Evolutionary conservation across 495 filamentous ascomycete genomes (phyloP).

Genomic region (Xylaria grammica): DNA sequence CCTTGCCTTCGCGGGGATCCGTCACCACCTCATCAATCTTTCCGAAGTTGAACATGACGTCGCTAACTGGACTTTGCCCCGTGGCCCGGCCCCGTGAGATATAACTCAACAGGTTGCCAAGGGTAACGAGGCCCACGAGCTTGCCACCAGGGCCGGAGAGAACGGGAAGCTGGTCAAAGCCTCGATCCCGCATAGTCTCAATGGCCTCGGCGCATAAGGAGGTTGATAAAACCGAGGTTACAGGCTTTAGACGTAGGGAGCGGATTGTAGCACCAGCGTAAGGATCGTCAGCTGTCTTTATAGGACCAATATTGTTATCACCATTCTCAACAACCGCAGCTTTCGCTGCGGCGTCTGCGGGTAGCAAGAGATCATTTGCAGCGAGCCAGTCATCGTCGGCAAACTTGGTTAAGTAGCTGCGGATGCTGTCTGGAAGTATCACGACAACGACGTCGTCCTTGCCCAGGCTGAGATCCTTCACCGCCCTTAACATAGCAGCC

Average conservation of each 20-base stretch:
- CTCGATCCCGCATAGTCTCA: constrained; percentile 95
- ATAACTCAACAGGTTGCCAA: constrained; percentile 91
- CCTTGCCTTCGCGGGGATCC: constrained; percentile 68
- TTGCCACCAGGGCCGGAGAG: constrained; percentile 68
- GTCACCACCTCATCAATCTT: constrained; percentile 87
- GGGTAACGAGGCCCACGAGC: constrained; percentile 88
- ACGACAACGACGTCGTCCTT: constrained; percentile 88
- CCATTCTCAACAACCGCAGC: constrained; percentile 53
- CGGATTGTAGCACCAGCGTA: constrained; percentile 77
- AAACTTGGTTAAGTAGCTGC: constrained; percentile 98
- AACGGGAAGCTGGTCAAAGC: constrained; percentile 95
- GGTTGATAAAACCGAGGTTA: constrained; percentile 76
- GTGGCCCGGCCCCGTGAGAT: constrained; percentile 81
- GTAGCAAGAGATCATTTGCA: constrained; percentile 84
- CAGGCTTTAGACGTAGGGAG: constrained; percentile 84
- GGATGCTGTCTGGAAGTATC: constrained; percentile 90
- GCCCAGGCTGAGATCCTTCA: constrained; percentile 72
- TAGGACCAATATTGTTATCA: constrained; percentile 32
- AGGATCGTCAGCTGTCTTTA: constrained; percentile 57
- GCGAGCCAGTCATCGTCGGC: constrained; percentile 98
- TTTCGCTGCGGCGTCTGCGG: constrained; percentile 35
- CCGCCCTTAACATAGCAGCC: constrained; percentile 78
- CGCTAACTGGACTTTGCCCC: constrained; percentile 70
- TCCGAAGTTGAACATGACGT: constrained; percentile 96
- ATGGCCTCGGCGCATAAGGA: constrained; percentile 81